phyloP scores from a whole-genome alignment of 2,329 filamentous ascomycete species.

The Zymoseptoria pseudotritici region DNA sequence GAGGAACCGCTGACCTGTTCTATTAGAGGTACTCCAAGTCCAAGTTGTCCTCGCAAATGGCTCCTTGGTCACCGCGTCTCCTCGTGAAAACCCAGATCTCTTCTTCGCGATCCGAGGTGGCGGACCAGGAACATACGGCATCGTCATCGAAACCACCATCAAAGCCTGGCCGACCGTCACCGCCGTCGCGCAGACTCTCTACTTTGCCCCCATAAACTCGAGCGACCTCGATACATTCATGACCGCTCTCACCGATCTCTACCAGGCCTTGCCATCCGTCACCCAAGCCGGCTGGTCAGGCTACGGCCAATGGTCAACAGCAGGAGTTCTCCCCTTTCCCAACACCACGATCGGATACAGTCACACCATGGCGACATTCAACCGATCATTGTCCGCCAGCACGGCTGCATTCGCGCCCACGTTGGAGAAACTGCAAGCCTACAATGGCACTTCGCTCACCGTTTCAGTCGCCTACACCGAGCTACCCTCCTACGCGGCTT shows the following conservation, averaged over 20 bases:
- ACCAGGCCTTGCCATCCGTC: slow-evolving; percentile 21
- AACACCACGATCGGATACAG: slow-evolving; percentile 24
- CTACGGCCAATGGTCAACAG: slow-evolving; percentile 25
- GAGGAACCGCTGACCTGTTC: neutral
- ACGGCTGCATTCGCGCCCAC: slow-evolving; percentile 16
- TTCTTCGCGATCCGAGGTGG: slow-evolving; percentile 47
- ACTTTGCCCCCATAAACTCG: slow-evolving; percentile 19
- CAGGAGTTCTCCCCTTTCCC: slow-evolving; percentile 17
- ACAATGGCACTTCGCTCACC: slow-evolving; percentile 22
- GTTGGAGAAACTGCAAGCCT: slow-evolving; percentile 13
- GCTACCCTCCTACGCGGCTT: slow-evolving; percentile 22
- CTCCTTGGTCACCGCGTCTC: slow-evolving; percentile 25
- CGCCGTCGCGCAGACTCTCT: slow-evolving; percentile 18
- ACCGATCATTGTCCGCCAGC: slow-evolving; percentile 14
- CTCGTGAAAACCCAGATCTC: slow-evolving; percentile 40
- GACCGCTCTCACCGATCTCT: slow-evolving; percentile 21
- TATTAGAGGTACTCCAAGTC: slow-evolving; percentile 13
- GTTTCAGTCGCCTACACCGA: slow-evolving; percentile 21
- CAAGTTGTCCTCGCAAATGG: slow-evolving; percentile 20
- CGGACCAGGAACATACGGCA: slow-evolving; percentile 41
- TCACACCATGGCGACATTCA: slow-evolving; percentile 23
- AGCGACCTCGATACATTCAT: slow-evolving; percentile 15
- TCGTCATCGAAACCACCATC: slow-evolving; percentile 15
- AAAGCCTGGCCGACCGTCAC: slow-evolving; percentile 16
- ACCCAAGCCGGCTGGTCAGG: slow-evolving; percentile 26